Conservation (phyloP, 2,329 filamentous ascomycete species). For the Hypoxylon sp. region DNA sequence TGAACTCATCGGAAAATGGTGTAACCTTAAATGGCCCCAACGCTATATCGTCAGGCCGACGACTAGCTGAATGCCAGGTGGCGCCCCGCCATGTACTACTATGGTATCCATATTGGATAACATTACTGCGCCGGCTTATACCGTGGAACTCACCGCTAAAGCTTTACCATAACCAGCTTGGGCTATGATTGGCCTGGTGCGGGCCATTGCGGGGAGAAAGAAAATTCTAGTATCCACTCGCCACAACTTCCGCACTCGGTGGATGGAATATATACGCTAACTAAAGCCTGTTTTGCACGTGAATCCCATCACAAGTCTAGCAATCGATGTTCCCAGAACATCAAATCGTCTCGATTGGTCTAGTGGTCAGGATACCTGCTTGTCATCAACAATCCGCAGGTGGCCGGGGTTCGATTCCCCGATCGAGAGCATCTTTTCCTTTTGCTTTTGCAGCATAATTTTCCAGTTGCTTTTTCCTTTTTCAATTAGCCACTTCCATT, state of each 20-base stretch:
- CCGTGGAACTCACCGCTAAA: constrained; percentile 21
- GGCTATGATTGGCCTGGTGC: background rate
- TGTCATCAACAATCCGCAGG: constrained; percentile 45
- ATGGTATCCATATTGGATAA: too few species aligned
- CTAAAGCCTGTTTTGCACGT: background rate
- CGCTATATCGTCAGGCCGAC: constrained; percentile 26
- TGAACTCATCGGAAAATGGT: constrained; percentile 38
- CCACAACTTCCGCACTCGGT: background rate
- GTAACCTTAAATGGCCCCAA: constrained; percentile 29
- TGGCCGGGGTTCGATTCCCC: constrained; percentile 54
- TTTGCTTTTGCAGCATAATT: background rate
- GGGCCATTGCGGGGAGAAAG: constrained; percentile 5
- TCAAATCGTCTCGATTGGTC: constrained; percentile 38
- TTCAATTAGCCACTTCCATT: too few species aligned
- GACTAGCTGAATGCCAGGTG: constrained; percentile 26
- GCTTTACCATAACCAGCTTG: background rate
- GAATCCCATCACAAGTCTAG: constrained; percentile 21
- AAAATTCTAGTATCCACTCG: constrained; percentile 11
- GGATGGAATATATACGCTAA: background rate
- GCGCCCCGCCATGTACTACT: constrained; percentile 4
- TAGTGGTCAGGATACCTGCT: constrained; percentile 44
- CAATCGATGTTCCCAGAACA: constrained; percentile 3
- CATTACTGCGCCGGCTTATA: constrained; percentile 5
- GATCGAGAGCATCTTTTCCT: constrained; percentile 49
- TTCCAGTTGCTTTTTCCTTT: too few species aligned